Evolutionary conservation across 2,329 filamentous ascomycete species (phyloP).

Genomic region (Rasamsonia emersonii): DNA sequence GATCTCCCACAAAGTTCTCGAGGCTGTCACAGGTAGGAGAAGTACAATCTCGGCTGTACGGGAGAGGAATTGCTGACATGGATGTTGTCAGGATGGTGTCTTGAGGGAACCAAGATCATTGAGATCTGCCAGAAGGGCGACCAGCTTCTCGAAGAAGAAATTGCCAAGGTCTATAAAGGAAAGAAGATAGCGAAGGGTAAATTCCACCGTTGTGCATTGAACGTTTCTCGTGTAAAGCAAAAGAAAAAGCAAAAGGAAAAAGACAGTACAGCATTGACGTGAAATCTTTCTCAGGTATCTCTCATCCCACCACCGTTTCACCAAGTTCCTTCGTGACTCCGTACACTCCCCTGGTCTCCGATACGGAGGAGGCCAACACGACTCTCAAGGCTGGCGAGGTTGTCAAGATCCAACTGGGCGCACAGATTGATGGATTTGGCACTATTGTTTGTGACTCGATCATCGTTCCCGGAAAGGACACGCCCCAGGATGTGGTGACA

Average conservation of each 20-base stretch:
- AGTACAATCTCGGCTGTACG: slow-evolving; percentile 4
- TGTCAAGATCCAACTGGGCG: slow-evolving; percentile 97
- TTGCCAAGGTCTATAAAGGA: slow-evolving; percentile 93
- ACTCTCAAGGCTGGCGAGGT: slow-evolving; percentile 77
- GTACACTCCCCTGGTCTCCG: slow-evolving; percentile 84
- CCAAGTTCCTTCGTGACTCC: slow-evolving; percentile 91
- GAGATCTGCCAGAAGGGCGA: slow-evolving; percentile 93
- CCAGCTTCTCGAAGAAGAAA: slow-evolving; percentile 86
- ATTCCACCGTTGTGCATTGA: slow-evolving; percentile 25
- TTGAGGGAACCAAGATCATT: slow-evolving; percentile 84
- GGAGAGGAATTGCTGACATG: slow-evolving; percentile 1
- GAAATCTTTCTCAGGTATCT: slow-evolving; percentile 56
- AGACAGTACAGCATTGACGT: slow-evolving; percentile 13
- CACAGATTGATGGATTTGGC: slow-evolving; percentile 94
- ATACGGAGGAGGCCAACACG: slow-evolving; percentile 71
- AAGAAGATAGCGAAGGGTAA: slow-evolving; percentile 92
- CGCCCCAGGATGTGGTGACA: slow-evolving; percentile 55
- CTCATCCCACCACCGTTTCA: slow-evolving; percentile 90
- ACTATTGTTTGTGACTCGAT: slow-evolving; percentile 94
- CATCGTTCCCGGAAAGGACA: slow-evolving; percentile 57
- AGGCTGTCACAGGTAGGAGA: slow-evolving; percentile 62
- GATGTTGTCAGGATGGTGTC: slow-evolving; percentile 48
- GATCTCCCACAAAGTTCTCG: slow-evolving; percentile 93
- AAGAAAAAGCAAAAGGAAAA: too few species aligned
- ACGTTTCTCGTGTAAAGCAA: slow-evolving; percentile 3